Evolutionary conservation across 805 yeast genomes (phyloP).

Genomic region (Yamadazyma sp.): DNA sequence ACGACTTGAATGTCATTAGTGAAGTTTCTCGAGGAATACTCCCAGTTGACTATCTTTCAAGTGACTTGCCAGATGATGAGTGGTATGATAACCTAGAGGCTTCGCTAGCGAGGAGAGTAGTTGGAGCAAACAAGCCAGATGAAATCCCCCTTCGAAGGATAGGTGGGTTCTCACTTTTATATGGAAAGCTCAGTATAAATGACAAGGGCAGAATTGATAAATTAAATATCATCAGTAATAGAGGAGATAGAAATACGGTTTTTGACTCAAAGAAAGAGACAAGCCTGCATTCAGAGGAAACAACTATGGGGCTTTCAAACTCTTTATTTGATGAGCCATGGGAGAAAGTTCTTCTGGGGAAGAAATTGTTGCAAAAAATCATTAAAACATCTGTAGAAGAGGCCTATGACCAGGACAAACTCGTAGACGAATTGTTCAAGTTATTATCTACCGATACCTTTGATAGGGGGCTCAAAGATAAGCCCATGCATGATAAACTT

Average conservation of each 20-base stretch:
- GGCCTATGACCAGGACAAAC: constrained; percentile 29
- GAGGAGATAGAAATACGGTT: constrained; percentile 42
- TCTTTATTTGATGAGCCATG: constrained; percentile 69
- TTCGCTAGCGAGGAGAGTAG: constrained; percentile 13
- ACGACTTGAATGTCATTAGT: constrained; percentile 22
- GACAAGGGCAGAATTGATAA: constrained; percentile 27
- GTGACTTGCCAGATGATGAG: constrained; percentile 33
- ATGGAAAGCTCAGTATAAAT: constrained; percentile 45
- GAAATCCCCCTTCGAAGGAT: constrained; percentile 29
- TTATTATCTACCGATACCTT: constrained; percentile 50
- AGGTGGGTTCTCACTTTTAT: constrained; percentile 65
- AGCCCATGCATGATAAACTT: constrained; percentile 24
- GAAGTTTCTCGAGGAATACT: constrained; percentile 54
- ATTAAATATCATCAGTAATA: constrained; percentile 49
- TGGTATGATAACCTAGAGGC: constrained; percentile 44
- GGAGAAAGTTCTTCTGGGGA: constrained; percentile 67
- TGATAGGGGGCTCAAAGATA: constrained; percentile 17
- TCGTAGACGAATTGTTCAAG: constrained; percentile 53
- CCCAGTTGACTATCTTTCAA: constrained; percentile 45
- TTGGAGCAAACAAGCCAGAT: constrained; percentile 2
- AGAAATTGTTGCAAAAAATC: constrained; percentile 21
- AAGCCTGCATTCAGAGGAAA: not conserved
- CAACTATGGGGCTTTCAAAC: constrained; percentile 63
- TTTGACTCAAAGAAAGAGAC: constrained; percentile 16
- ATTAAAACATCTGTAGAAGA: constrained; percentile 19